Conservation (phyloP, 352 stramenopile genomes). For the Blastocystis hominis region DNA sequence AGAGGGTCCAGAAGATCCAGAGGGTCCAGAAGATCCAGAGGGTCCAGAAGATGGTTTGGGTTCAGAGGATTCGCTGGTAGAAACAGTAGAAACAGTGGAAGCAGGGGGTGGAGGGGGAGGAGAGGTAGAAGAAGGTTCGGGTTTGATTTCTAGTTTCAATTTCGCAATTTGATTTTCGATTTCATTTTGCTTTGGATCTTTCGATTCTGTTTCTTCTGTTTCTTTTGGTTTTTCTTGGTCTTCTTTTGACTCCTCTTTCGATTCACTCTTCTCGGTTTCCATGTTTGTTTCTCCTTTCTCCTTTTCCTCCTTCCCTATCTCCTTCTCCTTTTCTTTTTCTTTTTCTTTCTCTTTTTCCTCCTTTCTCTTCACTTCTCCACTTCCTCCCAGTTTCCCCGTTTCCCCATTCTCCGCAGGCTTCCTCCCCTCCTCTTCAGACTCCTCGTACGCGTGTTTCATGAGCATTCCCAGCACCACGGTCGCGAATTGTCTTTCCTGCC, state of each 20-base stretch:
- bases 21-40: background rate
- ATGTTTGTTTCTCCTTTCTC: background rate
- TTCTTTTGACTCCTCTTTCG: background rate
- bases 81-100: no score
- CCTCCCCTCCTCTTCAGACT: background rate
- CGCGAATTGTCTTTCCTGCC: constrained; percentile 32
- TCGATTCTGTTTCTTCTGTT: background rate
- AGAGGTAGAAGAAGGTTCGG: background rate
- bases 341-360: background rate
- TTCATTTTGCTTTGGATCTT: background rate
- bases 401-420: background rate
- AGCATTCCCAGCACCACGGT: constrained; percentile 12
- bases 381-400: background rate
- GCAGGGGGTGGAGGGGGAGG: background rate
- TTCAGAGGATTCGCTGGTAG: background rate
- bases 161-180: background rate
- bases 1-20: background rate
- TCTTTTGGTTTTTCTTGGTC: background rate
- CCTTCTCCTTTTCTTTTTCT: background rate
- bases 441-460: background rate
- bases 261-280: background rate
- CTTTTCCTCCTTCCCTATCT: background rate
- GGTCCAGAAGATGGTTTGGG: background rate
- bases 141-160: background rate
- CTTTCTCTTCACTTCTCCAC: background rate